A percentile compares a stretch with the other conserved stretches of the same genome.
phyloP scores from a whole-genome alignment of 139 green algal species.

The Chlorella sp. region DNA sequence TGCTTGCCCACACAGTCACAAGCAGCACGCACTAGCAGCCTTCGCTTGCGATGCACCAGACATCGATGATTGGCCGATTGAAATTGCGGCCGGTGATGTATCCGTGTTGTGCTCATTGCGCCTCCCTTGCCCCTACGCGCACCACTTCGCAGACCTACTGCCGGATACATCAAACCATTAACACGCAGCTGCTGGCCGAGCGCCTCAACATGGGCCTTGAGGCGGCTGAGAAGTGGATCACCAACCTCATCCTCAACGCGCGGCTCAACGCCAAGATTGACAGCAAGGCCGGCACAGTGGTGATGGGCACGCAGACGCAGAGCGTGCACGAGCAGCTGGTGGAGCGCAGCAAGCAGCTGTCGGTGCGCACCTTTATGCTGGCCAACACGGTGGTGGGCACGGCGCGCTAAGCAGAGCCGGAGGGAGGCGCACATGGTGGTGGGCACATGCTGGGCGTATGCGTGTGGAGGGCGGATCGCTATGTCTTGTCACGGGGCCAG shows the following conservation, averaged over 20 bases:
- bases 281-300: slow-evolving; percentile 83
- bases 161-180: slow-evolving; percentile 85
- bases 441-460: too few relatives aligned
- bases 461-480: too few relatives aligned
- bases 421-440: too few relatives aligned
- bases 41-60: too few relatives aligned
- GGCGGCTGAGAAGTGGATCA: slow-evolving; percentile 91
- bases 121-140: too few relatives aligned
- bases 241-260: slow-evolving; percentile 88
- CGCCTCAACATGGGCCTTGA: slow-evolving; percentile 82
- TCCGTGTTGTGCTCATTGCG: too few relatives aligned
- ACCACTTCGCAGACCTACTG: slow-evolving; percentile 44
- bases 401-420: too few relatives aligned
- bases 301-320: slow-evolving; percentile 78
- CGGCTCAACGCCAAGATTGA: slow-evolving; percentile 97
- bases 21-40: too few relatives aligned
- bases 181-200: slow-evolving; percentile 77
- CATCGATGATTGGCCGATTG: too few relatives aligned
- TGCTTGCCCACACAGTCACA: too few relatives aligned
- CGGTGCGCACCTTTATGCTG: slow-evolving; percentile 80
- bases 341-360: slow-evolving; percentile 85
- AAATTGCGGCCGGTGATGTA: too few relatives aligned
- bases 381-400: slow-evolving; percentile 77
- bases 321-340: slow-evolving; percentile 65
- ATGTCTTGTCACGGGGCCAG: too few relatives aligned